Conservation (phyloP, 164 flowering plant genomes). For the Vitis cinerea region DNA sequence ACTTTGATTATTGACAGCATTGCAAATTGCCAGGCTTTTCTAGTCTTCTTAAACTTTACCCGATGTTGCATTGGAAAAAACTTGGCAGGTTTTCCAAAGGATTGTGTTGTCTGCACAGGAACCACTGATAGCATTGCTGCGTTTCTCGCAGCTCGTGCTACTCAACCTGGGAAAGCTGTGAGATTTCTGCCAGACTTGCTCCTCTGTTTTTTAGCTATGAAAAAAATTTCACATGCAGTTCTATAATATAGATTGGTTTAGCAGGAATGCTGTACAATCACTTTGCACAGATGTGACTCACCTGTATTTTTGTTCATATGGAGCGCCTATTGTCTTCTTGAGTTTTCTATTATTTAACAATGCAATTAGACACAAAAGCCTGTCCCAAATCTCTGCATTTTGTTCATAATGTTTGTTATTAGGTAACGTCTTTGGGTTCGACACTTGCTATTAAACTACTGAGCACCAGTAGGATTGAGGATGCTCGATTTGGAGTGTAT, state of each 20-base stretch:
- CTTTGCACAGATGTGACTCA: not conserved
- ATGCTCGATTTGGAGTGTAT: constrained; percentile 91
- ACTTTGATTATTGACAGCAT: too few species aligned
- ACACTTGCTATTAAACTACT: constrained; percentile 90
- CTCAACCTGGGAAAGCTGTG: constrained; percentile 90
- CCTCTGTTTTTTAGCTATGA: not conserved
- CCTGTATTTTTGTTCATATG: not conserved
- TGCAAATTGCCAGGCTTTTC: not conserved
- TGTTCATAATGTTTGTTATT: not conserved
- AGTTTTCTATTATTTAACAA: not conserved
- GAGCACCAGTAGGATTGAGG: constrained; percentile 81
- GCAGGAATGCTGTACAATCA: not conserved
- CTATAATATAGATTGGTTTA: not conserved
- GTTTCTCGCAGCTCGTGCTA: constrained; percentile 91
- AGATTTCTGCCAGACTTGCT: constrained; percentile 24
- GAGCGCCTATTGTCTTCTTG: not conserved
- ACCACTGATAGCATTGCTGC: constrained; percentile 99
- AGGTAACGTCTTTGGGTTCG: constrained; percentile 97
- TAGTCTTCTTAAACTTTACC: not conserved
- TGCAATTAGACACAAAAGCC: not conserved
- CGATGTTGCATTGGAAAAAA: not conserved
- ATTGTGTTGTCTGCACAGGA: constrained; percentile 85
- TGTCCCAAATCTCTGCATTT: not conserved
- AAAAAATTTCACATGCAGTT: not conserved
- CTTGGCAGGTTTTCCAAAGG: constrained; percentile 67